Conservation (phyloP, 306 rosid species). For the Cucurbita maxima region DNA sequence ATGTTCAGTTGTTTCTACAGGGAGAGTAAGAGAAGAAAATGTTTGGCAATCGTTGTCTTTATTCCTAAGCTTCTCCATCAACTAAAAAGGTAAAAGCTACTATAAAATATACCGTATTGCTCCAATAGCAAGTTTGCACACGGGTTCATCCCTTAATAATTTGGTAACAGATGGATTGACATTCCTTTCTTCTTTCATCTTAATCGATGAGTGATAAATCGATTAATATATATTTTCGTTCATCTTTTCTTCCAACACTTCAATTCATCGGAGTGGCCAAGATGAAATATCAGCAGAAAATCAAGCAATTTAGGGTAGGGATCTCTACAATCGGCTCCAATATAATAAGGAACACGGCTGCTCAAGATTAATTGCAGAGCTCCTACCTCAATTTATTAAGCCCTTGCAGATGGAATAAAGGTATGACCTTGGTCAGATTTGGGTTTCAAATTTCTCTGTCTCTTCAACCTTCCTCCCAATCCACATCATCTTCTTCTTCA, state of each 20-base stretch:
- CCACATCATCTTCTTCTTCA: constrained; percentile 46
- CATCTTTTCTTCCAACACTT: not conserved
- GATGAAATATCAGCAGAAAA: constrained; percentile 5
- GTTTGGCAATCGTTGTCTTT: not conserved
- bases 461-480: constrained; percentile 87
- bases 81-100: not conserved
- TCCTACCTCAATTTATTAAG: not conserved
- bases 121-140: not conserved
- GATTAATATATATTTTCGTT: not conserved
- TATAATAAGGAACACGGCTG: not conserved
- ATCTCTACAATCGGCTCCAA: not conserved
- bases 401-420: constrained; percentile 6
- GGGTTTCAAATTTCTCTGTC: not conserved
- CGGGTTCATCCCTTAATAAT: not conserved
- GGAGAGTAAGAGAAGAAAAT: not conserved
- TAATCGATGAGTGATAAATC: not conserved
- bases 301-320: not conserved
- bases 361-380: not conserved
- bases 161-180: not conserved
- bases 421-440: not conserved
- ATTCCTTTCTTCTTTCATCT: not conserved
- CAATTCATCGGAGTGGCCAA: not conserved
- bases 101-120: not conserved
- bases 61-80: not conserved
- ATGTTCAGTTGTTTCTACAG: not conserved